Conservation (phyloP, 176 grass and related monocot species). For the Juncus inflexus region DNA sequence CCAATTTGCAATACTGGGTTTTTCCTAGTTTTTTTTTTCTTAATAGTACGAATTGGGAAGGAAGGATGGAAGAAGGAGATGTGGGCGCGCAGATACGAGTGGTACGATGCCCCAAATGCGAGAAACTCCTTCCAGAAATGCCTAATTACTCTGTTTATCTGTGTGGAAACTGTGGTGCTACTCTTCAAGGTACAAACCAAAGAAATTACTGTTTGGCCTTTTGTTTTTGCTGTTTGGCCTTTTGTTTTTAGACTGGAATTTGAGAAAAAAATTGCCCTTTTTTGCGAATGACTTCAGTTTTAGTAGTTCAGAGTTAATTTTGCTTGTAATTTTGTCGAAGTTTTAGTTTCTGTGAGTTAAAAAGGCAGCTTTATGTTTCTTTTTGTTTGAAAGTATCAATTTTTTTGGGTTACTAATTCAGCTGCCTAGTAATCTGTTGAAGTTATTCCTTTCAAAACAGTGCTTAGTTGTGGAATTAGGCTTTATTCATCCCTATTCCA, state of each 20-base stretch:
- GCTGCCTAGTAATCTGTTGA: no score
- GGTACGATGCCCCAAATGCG: slow-evolving; percentile 90
- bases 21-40: neutral
- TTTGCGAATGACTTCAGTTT: neutral
- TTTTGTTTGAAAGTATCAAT: neutral
- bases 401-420: no score
- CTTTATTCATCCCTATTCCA: slow-evolving; percentile 3
- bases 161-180: slow-evolving; percentile 77
- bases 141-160: slow-evolving; percentile 79
- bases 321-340: neutral
- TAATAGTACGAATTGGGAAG: neutral
- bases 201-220: neutral
- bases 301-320: neutral
- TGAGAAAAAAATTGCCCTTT: neutral
- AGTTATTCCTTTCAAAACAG: neutral
- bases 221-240: neutral
- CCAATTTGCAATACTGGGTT: no score
- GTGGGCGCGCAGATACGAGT: slow-evolving; percentile 54
- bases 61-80: slow-evolving; percentile 38
- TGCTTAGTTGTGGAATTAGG: neutral
- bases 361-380: neutral
- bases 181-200: slow-evolving; percentile 52
- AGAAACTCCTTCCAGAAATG: slow-evolving; percentile 93
- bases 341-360: slow-evolving; percentile 1
- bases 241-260: neutral